Percentiles rank a stretch among this genome's conserved stretches.
Conservation (phyloP, 2,329 filamentous ascomycete genomes). For the Fusarium drepaniforme region DNA sequence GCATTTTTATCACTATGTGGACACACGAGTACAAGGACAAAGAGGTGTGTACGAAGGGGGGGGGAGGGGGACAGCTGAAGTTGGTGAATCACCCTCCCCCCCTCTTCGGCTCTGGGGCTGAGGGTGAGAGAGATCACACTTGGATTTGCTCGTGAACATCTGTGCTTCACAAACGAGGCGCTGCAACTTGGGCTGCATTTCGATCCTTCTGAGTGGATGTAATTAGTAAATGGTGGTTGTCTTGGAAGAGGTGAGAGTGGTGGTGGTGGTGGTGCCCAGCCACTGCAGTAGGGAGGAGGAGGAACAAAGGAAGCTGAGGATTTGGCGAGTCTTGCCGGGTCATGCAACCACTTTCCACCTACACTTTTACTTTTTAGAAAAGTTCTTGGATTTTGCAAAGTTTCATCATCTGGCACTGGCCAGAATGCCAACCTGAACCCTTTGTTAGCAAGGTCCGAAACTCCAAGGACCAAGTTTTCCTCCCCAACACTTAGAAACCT, state of each 20-base stretch:
- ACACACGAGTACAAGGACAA: constrained; percentile 25
- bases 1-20: constrained; percentile 13
- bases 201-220: constrained; percentile 16
- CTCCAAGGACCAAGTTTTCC: neutral
- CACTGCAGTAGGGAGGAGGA: constrained; percentile 3
- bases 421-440: neutral
- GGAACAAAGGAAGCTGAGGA: constrained; percentile 30
- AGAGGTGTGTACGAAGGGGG: constrained; percentile 32
- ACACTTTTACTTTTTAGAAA: neutral
- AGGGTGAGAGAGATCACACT: neutral
- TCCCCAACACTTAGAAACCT: neutral
- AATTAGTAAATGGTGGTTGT: constrained; percentile 8
- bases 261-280: constrained; percentile 22
- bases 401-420: neutral
- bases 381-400: neutral
- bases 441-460: neutral
- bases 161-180: constrained; percentile 14
- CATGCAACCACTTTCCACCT: constrained; percentile 4
- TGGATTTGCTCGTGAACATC: constrained; percentile 13
- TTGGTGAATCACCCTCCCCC: neutral
- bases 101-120: constrained; percentile 30
- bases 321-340: neutral
- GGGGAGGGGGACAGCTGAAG: constrained; percentile 34
- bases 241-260: constrained; percentile 13
- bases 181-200: constrained; percentile 14